Evolutionary conservation across 495 filamentous ascomycete species (phyloP).

Genomic region (Cladorrhinum samala): DNA sequence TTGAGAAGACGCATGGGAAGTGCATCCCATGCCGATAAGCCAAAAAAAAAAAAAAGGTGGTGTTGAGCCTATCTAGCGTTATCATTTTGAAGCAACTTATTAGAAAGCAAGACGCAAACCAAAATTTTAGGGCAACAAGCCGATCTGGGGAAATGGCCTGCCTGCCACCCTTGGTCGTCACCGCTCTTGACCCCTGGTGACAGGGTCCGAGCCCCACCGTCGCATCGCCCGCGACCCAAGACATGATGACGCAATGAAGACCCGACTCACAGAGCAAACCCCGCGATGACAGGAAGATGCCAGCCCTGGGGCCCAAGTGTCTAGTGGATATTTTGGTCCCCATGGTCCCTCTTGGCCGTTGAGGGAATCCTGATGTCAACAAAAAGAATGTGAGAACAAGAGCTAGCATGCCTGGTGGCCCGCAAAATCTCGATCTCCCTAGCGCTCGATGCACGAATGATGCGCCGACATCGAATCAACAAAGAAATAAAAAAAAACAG

Average conservation of each 20-base stretch:
- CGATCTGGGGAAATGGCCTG: too few species aligned
- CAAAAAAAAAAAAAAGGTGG: background rate
- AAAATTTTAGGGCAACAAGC: too few species aligned
- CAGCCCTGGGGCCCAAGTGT: background rate
- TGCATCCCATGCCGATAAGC: background rate
- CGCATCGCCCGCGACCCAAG: conserved; percentile 2
- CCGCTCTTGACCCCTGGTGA: background rate
- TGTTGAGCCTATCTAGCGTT: background rate
- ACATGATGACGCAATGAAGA: conserved; percentile 15
- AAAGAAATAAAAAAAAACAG: background rate
- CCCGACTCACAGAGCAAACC: background rate
- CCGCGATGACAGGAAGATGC: background rate
- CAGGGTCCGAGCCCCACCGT: conserved; percentile 6
- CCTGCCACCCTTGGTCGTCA: background rate
- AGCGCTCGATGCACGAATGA: background rate
- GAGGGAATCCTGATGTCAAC: too few species aligned
- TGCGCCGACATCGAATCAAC: conserved; percentile 5
- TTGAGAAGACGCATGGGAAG: background rate
- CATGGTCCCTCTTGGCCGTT: too few species aligned
- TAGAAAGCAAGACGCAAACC: background rate
- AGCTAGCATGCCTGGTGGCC: background rate
- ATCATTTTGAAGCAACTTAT: background rate
- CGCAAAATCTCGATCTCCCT: background rate
- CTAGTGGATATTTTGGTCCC: too few species aligned
- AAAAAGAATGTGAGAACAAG: too few species aligned